Base-by-base conservation (phyloP, 2,329 filamentous ascomycete genomes). In the Fusarium armeniacum region DNA sequence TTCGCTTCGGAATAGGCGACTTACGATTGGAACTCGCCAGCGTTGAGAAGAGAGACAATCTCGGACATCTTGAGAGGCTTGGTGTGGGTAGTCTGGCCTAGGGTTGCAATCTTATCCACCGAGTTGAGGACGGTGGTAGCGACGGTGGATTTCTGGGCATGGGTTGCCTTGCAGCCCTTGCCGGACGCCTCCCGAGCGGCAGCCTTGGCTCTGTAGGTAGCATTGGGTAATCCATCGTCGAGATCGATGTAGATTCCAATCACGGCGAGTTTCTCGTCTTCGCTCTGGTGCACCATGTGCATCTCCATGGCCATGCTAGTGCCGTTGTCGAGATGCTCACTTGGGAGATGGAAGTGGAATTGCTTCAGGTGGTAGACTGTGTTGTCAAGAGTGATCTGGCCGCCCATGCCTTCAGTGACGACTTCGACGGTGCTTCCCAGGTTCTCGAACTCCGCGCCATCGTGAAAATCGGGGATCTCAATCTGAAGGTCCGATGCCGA, bases 311-410 rank as follows among this genome's bases (percentile, higher is more conserved):
- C 73, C 47, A 69, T 58, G 49, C 72, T 75, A 0, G 66, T 69
- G 10, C 81, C 76, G 73, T 82, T 69, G 74, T 89, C 78, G 47
- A 83, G 81, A 71, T 90, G 87, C 79, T 90, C 87, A 44, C 85
- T 85, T 1, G 87, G 86, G 0, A 85, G 85, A 73, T 89, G 87
- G 78, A 89, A 87, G 76, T 89, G 87, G 78, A 88, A 89, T 69
- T 89, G 87, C 47, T 77, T 78, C 16, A 88, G 78, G 0, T 69
- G 73, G 75, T 83, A 87, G 18, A 78, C 73, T 18, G 76, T 75
- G 32, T 78, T 80, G 3, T 71, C 77, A 26, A 84, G 73, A 0
- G 70, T 78, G 5, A 86, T 81, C 13, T 80, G 83, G 32, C 85
- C 85, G 51, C 83, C 67, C n/a, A 67, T 49, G 3, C 33, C 83